Evolutionary conservation across 2,329 filamentous ascomycete genomes (phyloP), one percentile per base, ranked within the genome.

Genomic region (Neonectria ditissima): DNA sequence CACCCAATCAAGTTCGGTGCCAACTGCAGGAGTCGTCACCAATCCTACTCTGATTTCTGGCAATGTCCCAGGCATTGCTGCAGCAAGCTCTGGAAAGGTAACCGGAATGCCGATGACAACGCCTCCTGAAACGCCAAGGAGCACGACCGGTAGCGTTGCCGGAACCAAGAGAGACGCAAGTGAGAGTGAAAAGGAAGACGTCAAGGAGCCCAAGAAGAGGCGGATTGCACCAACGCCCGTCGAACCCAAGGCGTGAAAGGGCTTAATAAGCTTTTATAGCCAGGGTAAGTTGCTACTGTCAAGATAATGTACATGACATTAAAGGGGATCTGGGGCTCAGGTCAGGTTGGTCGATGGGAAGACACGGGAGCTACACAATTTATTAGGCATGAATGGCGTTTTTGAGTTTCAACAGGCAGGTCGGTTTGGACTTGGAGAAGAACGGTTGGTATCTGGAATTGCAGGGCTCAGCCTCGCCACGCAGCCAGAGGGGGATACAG

Each of bases 121-220:
- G 8, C 95, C 96, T 2, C 96, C 95, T 1, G 92, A 97, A 77
- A 98, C 95, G 3, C 95, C 95, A 6, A 84, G 85, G 43, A 78
- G 75, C 47, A 67, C 74, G 1, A 69, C 73, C 18, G 72, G 71
- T 24, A 71, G 73, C 41, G 73, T 74, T 48, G 74, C 76, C 3
- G 85, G 85, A 30, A 78, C 80, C 16, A 90, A 90, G 76, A 81
- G 87, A 67, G 87, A 90, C 28, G 83, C 83, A 13, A 84, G 81
- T 24, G 86, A 87, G 62, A 81, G 80, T 24, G 87, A 87, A 34
- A 82, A 84, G 50, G 84, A 85, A 16, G 83, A 86, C 8, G 79
- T 77, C 18, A 82, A 83, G 16, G 82, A 87, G 71, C 83, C 87
- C 5, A 93, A 93, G 80, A 90, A 89, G 79, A 85, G 91, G 70